phyloP scores from a whole-genome alignment of 768 basidiomycete genomes.

The Panaeolus cyanescens region DNA sequence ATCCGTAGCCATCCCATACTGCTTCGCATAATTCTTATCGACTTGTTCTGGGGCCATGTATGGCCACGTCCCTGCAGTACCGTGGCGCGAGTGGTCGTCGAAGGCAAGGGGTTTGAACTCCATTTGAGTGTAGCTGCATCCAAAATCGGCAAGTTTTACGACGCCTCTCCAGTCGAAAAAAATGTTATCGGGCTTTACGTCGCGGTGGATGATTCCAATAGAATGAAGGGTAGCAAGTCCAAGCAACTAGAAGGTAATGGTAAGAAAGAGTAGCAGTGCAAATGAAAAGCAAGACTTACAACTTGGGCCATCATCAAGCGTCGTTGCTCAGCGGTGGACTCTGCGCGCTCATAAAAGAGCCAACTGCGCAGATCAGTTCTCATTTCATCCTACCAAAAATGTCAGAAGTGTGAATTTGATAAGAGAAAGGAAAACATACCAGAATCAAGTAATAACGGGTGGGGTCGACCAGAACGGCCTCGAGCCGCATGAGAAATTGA shows the following conservation, averaged over 20 bases:
- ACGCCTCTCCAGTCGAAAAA: slow-evolving; percentile 13
- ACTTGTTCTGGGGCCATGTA: neutral
- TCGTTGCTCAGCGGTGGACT: neutral
- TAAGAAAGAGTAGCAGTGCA: neutral
- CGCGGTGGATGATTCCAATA: slow-evolving; percentile 17
- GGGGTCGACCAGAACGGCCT: neutral
- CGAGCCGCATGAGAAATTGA: slow-evolving; percentile 3
- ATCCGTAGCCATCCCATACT: neutral
- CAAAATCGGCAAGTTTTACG: slow-evolving; percentile 17
- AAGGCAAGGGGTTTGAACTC: neutral
- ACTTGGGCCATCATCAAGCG: slow-evolving; percentile 5
- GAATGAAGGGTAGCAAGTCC: slow-evolving; percentile 15
- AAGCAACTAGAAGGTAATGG: slow-evolving; percentile 1
- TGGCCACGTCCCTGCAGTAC: neutral
- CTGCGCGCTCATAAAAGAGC: neutral
- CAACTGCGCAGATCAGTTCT: neutral
- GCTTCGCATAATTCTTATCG: neutral
- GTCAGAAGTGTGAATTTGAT: neutral
- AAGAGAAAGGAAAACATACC: slow-evolving; percentile 1
- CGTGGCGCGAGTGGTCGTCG: neutral
- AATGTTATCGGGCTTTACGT: slow-evolving; percentile 20
- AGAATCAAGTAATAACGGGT: neutral
- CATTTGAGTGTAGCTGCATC: neutral
- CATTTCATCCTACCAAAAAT: neutral
- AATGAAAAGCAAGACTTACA: neutral